A percentile compares a stretch with the other conserved stretches of the same genome.
Evolutionary conservation across 768 basidiomycete species (phyloP).

Genomic region (Kwoniella mangroviensis): DNA sequence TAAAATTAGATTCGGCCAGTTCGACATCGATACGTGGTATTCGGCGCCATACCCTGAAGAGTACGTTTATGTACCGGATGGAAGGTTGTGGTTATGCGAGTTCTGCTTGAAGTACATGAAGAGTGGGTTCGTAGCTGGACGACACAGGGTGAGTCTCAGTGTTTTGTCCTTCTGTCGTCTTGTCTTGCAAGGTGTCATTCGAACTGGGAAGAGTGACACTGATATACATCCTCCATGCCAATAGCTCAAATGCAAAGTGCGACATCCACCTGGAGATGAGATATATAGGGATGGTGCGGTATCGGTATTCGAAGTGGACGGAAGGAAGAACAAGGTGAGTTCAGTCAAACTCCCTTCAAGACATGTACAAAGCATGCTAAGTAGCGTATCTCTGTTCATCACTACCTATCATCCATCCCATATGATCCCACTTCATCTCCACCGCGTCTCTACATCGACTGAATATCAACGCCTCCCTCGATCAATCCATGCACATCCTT

Average conservation of each 20-base stretch:
- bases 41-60: constrained; percentile 99
- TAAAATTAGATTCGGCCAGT: constrained; percentile 85
- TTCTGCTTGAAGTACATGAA: constrained; percentile 99
- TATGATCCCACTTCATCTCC: not conserved
- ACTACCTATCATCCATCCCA: too few relatives aligned
- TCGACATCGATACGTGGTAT: constrained; percentile 97
- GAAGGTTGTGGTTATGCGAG: constrained; percentile 93
- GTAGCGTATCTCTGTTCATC: too few relatives aligned
- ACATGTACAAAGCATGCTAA: too few relatives aligned
- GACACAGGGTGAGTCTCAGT: constrained; percentile 73
- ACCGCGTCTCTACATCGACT: not conserved
- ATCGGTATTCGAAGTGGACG: constrained; percentile 97
- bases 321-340: constrained; percentile 88
- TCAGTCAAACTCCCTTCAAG: not conserved
- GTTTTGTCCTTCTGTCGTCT: too few relatives aligned
- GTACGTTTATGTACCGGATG: constrained; percentile 88
- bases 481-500: not conserved
- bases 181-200: too few relatives aligned
- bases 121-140: constrained; percentile 78
- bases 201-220: too few relatives aligned
- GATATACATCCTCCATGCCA: not conserved
- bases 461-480: too few relatives aligned
- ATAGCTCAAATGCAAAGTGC: constrained; percentile 90
- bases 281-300: constrained; percentile 88
- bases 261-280: constrained; percentile 97